phyloP scores from a whole-genome alignment of 2,329 filamentous ascomycete species.

The Alternaria alternata region DNA sequence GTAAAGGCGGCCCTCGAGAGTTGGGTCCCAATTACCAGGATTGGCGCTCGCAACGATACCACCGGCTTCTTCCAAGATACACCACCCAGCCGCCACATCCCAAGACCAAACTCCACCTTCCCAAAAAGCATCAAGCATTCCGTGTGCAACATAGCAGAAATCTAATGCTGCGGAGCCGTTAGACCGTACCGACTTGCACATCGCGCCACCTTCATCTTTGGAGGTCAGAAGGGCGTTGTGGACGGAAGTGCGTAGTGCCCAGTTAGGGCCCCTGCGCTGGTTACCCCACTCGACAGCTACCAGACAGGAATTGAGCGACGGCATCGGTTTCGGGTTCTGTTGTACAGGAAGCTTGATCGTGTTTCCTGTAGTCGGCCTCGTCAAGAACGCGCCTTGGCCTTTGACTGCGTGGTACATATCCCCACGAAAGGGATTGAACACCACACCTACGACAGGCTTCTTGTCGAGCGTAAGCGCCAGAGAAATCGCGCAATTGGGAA shows the following conservation, averaged over 20 bases:
- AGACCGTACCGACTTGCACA: constrained; percentile 46
- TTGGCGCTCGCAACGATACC: constrained; percentile 49
- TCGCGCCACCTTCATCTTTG: constrained; percentile 39
- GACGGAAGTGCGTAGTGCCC: constrained; percentile 44
- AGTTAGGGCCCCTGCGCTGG: constrained; percentile 48
- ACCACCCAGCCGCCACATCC: constrained; percentile 51
- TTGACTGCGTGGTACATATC: constrained; percentile 49
- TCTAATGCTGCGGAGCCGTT: constrained; percentile 49
- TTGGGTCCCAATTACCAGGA: constrained; percentile 47
- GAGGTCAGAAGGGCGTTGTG: constrained; percentile 42
- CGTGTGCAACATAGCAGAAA: constrained; percentile 51
- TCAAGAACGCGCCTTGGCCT: constrained; percentile 42
- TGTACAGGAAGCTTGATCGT: constrained; percentile 43
- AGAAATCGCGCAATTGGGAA: constrained; percentile 48
- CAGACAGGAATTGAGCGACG: constrained; percentile 43
- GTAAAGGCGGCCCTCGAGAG: constrained; percentile 46
- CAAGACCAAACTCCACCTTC: constrained; percentile 49
- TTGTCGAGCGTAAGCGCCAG: constrained; percentile 44
- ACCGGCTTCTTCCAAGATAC: constrained; percentile 50
- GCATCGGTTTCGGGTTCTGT: constrained; percentile 33
- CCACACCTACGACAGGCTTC: constrained; percentile 46
- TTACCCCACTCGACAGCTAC: constrained; percentile 50
- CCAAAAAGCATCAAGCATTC: constrained; percentile 48
- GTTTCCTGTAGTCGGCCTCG: constrained; percentile 25
- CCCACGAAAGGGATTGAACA: constrained; percentile 47